Base-by-base conservation (phyloP, 1,139 yeast genomes). In the Hanseniaspora sp. region DNA sequence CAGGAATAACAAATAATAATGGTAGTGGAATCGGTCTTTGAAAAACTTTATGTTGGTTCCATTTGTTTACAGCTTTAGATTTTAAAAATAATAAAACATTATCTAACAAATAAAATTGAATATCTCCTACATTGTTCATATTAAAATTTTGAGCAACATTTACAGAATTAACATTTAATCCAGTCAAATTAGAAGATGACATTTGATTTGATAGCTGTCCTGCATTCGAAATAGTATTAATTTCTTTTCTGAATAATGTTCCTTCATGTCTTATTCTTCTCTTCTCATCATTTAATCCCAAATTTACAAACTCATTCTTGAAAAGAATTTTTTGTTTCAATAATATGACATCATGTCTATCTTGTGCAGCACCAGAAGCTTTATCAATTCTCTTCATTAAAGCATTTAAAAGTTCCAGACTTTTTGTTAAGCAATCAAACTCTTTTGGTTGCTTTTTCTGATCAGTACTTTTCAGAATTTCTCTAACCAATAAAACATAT, bases 321-420 rank as follows among this genome's bases (percentile, higher is more conserved):
- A 81, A 83, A 11, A 81, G 74, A 52, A 83, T 71, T 58, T 80
- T 78, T 66, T 92, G 86, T 64, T 87, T 90, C 66, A 94, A 74
- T 55, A 88, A 84, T 75, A 88, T 84, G 58, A 92, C 76, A 62
- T 88, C 87, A 70, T 88, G 90, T 60, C 96, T 77, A 72, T 92
- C 96, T 40, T 95, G 92, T 52, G 95, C 87, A 63, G 84, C 90
- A 68, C 98, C 98, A 52, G 95, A 85, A 64, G 90, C 96, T 47
- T 80, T 74, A 68, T 94, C 94, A 61, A 92, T 88, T 66, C 85
- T 78, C 33, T 77, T 82, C 70, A 92, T 77, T 57, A 88, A 80
- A 59, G 79, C 84, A 59, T 83, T 83, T 48, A 92, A 77, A 62
- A 83, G 80, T 55, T 79, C 86, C 60, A 86, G 79, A 0, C 95